These are phyloP conservation scores for Sclerotinia sclerotiorum DNA, from an alignment of 2,329 filamentous ascomycete species.

Conservation along the genomic window DNA sequence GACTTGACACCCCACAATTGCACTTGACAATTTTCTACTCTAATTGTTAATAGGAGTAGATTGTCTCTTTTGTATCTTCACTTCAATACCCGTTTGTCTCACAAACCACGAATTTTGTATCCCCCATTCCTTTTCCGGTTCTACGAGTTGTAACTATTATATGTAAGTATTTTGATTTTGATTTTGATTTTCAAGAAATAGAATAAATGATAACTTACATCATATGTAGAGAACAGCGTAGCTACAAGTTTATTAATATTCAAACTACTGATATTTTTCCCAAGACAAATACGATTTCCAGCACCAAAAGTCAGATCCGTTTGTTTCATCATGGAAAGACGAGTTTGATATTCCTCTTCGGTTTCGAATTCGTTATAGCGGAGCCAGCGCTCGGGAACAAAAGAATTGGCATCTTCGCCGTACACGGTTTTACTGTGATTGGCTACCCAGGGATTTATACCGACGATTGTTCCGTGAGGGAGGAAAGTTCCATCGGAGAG, in stretches of 20 bases:
- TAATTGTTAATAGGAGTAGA: background rate
- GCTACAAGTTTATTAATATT: slow-evolving; percentile 50
- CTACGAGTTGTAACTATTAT: slow-evolving; percentile 41
- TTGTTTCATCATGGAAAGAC: slow-evolving; percentile 44
- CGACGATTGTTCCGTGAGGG: slow-evolving; percentile 38
- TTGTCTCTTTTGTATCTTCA: slow-evolving; percentile 16
- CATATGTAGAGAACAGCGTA: slow-evolving; percentile 48
- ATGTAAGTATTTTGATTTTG: background rate
- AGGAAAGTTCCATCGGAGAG: slow-evolving; percentile 36
- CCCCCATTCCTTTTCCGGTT: slow-evolving; percentile 43
- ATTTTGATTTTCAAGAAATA: too few relatives aligned
- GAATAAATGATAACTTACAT: slow-evolving; percentile 40
- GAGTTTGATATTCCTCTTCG: slow-evolving; percentile 39
- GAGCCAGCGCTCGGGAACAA: slow-evolving; percentile 47
- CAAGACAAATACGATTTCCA: slow-evolving; percentile 47
- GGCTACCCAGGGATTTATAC: slow-evolving; percentile 42
- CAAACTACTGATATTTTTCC: slow-evolving; percentile 44
- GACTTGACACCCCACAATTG: too few relatives aligned
- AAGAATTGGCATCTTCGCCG: slow-evolving; percentile 42
- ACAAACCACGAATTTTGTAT: slow-evolving; percentile 46
- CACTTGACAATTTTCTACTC: too few relatives aligned
- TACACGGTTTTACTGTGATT: slow-evolving; percentile 41
- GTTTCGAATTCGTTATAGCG: slow-evolving; percentile 46
- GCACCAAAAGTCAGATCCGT: slow-evolving; percentile 46
- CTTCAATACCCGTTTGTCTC: slow-evolving; percentile 38